Conservation (phyloP, 2,329 filamentous ascomycete species). For the Trichoderma simmonsii region DNA sequence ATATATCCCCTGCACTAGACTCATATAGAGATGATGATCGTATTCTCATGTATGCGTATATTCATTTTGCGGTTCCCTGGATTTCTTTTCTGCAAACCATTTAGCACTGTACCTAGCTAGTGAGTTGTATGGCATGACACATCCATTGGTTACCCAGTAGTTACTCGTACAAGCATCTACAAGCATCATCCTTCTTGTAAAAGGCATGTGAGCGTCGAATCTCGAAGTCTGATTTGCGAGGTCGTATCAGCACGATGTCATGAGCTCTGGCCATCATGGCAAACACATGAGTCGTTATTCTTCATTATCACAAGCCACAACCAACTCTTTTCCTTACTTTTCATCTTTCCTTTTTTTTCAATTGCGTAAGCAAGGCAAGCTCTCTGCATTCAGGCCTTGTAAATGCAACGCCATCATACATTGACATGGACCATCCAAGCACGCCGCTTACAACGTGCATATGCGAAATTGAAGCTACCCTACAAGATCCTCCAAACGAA, state of each 20-base stretch:
- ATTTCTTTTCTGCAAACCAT: background rate
- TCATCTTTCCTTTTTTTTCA: background rate
- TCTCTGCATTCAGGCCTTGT: background rate
- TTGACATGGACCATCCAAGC: background rate
- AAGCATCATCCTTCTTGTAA: background rate
- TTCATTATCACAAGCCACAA: background rate
- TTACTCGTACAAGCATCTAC: background rate
- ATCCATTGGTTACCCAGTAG: background rate
- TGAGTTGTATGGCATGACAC: background rate
- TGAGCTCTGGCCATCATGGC: background rate
- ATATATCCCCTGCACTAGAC: background rate
- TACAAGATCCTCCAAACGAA: background rate
- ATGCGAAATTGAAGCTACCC: conserved; percentile 5
- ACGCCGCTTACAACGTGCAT: background rate
- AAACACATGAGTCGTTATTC: background rate
- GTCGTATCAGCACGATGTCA: background rate
- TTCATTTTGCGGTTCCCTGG: too few species aligned
- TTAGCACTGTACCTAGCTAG: background rate
- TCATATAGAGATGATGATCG: background rate
- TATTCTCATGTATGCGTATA: background rate
- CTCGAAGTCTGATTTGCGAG: background rate
- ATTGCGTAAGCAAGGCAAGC: background rate
- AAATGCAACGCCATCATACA: background rate
- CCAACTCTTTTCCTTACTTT: background rate
- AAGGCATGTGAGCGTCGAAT: background rate